phyloP scores from a whole-genome alignment of 805 yeast genomes.

The Ogataea ramenticola region DNA sequence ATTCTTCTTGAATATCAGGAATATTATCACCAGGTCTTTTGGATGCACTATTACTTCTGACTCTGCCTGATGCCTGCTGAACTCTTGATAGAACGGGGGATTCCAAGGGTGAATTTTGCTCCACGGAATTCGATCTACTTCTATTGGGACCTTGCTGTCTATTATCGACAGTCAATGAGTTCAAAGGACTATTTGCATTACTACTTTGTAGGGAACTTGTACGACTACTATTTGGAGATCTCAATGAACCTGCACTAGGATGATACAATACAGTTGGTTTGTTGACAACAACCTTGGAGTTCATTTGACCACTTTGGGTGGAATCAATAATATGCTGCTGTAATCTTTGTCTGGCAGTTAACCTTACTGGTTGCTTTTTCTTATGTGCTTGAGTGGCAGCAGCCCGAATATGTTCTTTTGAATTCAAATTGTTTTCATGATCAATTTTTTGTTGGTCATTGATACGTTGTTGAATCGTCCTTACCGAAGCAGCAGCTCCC shows the following conservation, averaged over 20 bases:
- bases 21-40: slow-evolving; percentile 13
- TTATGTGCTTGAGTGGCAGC: slow-evolving; percentile 16
- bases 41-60: slow-evolving; percentile 18
- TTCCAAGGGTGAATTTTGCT: too few species aligned
- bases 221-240: slow-evolving; percentile 9
- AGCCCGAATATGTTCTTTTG: slow-evolving; percentile 6
- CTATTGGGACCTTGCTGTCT: too few species aligned
- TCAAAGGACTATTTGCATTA: slow-evolving; percentile 22
- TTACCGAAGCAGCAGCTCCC: slow-evolving; percentile 20
- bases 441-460: background rate
- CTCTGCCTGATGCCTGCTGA: slow-evolving; percentile 5
- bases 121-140: slow-evolving; percentile 24
- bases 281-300: slow-evolving; percentile 18
- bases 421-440: background rate
- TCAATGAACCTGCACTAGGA: slow-evolving; percentile 1
- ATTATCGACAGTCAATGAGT: slow-evolving; percentile 19
- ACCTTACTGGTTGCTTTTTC: slow-evolving; percentile 4
- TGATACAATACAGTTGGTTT: slow-evolving; percentile 11
- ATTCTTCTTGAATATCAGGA: slow-evolving; percentile 11
- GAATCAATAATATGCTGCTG: slow-evolving; percentile 28
- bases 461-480: background rate
- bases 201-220: slow-evolving; percentile 17
- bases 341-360: slow-evolving; percentile 28
- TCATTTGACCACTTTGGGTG: slow-evolving; percentile 23
- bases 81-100: background rate